Evolutionary conservation across 2,329 filamentous ascomycete genomes (phyloP), one percentile per base, ranked within the genome.

Genomic region (Ilyonectria robusta): DNA sequence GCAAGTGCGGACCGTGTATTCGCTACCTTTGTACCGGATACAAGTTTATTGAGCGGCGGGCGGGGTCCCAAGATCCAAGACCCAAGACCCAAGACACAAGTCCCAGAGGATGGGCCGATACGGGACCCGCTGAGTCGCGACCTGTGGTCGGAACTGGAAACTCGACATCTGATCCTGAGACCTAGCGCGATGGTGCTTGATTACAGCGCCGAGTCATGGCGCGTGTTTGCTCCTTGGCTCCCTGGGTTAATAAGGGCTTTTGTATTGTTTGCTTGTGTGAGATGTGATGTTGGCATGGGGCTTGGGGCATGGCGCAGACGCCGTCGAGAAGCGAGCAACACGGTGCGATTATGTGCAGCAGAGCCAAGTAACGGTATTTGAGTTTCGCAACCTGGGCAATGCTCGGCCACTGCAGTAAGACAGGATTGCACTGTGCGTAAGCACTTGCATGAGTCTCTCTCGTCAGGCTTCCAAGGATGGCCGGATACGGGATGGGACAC

Each of bases 31-130:
- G 58, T 62, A 46, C 58, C 21, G 23, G 53, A 62, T 54, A 53
- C 58, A 62, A 53, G 33, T 48, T 44, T 21, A 23, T 53, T 23
- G 46, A 37, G 55, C 47, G 53, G 56, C 56, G 55, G 42, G 56
- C 42, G 62, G 44, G 42, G 35, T 53, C 33, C 33, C 33, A 48
- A 58, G 53, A 46, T 46, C n/a, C 31, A 33, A 33, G 31, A 33
- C 31, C 31, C 31, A 33, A 33, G 21, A 33, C 50, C 56, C 37
- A 59, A 33, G 31, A 33, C 31, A 8, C 31, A 33, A 33, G 21
- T 42, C 50, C 56, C 37, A 59, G 42, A 55, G 62, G 50, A 74
- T 74, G 72, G 72, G 69, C 48, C 65, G 66, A 73, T 74, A 68
- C 57, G 67, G 26, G 71, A 67, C 62, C 65, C 65, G 59, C 66